Evolutionary conservation across 345 rosid species (phyloP), one percentile per base, ranked within the genome.

Genomic region (Hibiscus trionum): DNA sequence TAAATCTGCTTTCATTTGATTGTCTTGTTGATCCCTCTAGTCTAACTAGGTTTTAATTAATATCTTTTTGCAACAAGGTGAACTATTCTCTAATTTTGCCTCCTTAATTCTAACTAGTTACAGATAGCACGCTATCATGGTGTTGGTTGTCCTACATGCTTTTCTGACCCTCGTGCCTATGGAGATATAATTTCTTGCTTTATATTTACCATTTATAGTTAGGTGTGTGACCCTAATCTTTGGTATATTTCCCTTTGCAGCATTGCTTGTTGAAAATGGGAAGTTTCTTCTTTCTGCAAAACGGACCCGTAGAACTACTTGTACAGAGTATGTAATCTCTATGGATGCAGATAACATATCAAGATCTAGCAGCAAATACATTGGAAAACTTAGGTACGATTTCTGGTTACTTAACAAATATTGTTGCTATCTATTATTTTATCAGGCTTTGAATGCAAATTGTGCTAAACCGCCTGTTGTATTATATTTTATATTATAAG

Each of bases 201-300:
- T 19, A 7, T 11, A 17, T 26, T 70, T 2, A 39, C 29, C 62
- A 47, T 60, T 17, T 12, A 12, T 53, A 17, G 35, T 47, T 47
- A 7, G 61, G 14, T 7, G 67, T 63, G 35, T 8, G 12, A 11
- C 4, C 7, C 46, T 7, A 73, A 26, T 59, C 29, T 9, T 35
- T 60, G 6, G 17, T 33, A 1, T 68, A 31, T 37, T 71, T 56
- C 11, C 26, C 14, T 2, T 66, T 81, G 75, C 85, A 91, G 97
- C 90, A 66, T 68, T 88, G 80, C 84, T 89, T 75, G 97, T 91
- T 75, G 97, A 91, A 82, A 88, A 88, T 72, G 98, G 98, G n/a
- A 93, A 91, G 86, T 93, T 91, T 71, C 93, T 91, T 80, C 91
- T 91, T 52, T 91, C 97, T 19, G 97, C 97, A 0, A 93, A 93